Base-by-base conservation (phyloP, 495 filamentous ascomycete genomes). In the Xylaria intraflava region DNA sequence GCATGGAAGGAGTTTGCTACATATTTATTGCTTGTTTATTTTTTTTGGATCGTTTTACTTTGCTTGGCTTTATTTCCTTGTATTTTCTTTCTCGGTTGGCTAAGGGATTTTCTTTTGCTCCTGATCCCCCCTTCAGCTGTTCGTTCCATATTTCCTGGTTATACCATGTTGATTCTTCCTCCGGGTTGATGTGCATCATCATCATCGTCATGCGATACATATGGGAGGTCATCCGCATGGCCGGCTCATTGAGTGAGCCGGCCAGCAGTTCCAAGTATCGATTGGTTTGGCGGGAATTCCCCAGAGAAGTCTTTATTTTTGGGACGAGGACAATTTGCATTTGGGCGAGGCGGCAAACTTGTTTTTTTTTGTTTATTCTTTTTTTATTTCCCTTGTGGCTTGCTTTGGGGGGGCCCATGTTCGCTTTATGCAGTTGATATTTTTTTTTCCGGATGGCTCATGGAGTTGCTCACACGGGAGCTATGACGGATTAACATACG, bases 1-100 rank as follows among this genome's bases (percentile, higher is more conserved):
- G 52, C 52, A 55, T 55, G 52, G 52, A 49, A 42, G 52, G 52
- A 55, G 52, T 55, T 55, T 39, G 17, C 41, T 40, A 47, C 41
- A 53, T 14, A 40, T 19, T 31, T 31, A 12, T 36, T 54, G 39
- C 29, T 23, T 8, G n/a, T 33, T 27, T n/a, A 3, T 43, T n/a
- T 12, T 23, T 43, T 24, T 20, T n/a, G n/a, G n/a, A n/a, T n/a
- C 14, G 3, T 24, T 39, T 39, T 51, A n/a, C 14, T 30, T 33
- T 23, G 27, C 22, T 51, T 26, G 24, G 19, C 24, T 38, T 43
- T 30, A 10, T 23, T 22, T 38, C 17, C 30, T 38, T 31, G 16
- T 35, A 6, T 12, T 14, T 35, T 35, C 31, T 5, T 35, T 35
- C 2, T 12, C 31, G 6, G 31, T 35, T 35, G 31, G 14, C 14